Percentiles rank a stretch among this genome's conserved stretches.
Conservation (phyloP, 805 yeast genomes). For the Metschnikowia gruessii region DNA sequence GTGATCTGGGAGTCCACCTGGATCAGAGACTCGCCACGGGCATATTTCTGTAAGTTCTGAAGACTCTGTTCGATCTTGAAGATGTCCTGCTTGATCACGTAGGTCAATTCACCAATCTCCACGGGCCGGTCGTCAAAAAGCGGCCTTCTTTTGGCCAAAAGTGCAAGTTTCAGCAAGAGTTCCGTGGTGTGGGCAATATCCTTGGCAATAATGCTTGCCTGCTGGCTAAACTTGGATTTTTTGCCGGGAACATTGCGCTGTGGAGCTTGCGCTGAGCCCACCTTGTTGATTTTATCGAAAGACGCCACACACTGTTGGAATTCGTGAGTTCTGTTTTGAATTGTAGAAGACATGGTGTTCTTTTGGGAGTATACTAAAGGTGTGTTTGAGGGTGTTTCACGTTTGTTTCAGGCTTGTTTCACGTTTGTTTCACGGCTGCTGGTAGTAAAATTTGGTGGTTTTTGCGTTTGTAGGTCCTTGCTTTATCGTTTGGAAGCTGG, state of each 20-base stretch:
- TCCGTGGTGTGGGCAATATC: conserved; percentile 87
- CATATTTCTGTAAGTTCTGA: conserved; percentile 56
- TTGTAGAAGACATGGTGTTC: conserved; percentile 21
- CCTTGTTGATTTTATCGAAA: conserved; percentile 59
- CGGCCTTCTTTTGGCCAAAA: conserved; percentile 84
- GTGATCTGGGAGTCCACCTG: conserved; percentile 58
- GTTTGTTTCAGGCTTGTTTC: too few relatives aligned
- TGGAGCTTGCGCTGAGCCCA: conserved; percentile 15
- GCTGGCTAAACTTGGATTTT: conserved; percentile 44
- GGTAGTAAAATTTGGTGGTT: too few relatives aligned
- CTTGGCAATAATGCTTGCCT: conserved; percentile 81
- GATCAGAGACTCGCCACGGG: conserved; percentile 43
- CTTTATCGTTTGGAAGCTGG: too few relatives aligned
- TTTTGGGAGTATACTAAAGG: too few relatives aligned
- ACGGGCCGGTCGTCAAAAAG: conserved; percentile 91
- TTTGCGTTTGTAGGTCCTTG: too few relatives aligned
- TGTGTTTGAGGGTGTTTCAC: too few relatives aligned
- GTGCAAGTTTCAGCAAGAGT: conserved; percentile 74
- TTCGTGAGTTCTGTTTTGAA: conserved; percentile 86
- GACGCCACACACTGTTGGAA: conserved; percentile 88
- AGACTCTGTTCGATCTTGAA: conserved; percentile 73
- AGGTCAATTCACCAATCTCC: conserved; percentile 89
- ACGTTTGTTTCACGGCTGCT: too few relatives aligned
- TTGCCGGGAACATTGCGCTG: conserved; percentile 29
- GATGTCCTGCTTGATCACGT: conserved; percentile 81